These are phyloP conservation scores for Lodderomyces parapsilosis DNA, from an alignment of 1,139 yeast genomes.

Conservation along the genomic window DNA sequence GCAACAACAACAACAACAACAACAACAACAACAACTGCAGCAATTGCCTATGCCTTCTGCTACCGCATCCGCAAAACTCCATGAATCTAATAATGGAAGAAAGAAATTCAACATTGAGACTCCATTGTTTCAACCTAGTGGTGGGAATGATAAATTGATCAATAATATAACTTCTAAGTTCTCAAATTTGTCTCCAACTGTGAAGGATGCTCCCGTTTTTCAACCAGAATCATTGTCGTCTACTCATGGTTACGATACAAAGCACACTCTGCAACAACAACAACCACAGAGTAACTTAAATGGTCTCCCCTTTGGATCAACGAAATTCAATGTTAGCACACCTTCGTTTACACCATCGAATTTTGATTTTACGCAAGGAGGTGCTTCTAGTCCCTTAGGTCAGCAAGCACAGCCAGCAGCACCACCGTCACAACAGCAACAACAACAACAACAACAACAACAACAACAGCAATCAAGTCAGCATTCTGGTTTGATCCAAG, in stretches of 20 bases:
- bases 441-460: conserved; percentile 3
- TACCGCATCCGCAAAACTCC: conserved; percentile 4
- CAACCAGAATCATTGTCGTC: conserved; percentile 37
- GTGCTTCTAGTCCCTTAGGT: too few relatives aligned
- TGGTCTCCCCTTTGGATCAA: conserved; percentile 13
- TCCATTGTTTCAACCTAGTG: conserved; percentile 62
- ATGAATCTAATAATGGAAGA: conserved; percentile 16
- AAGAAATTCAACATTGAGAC: conserved; percentile 61
- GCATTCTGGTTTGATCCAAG: background rate
- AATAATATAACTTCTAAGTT: conserved; percentile 38
- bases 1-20: conserved; percentile 8
- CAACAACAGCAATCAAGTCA: conserved; percentile 6
- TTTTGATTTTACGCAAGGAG: conserved; percentile 10
- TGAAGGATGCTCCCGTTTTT: conserved; percentile 57
- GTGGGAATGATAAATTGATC: conserved; percentile 13
- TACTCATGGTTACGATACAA: background rate
- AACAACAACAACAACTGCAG: conserved; percentile 2
- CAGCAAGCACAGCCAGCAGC: conserved; percentile 4
- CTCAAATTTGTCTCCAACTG: conserved; percentile 50
- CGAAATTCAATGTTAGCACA: conserved; percentile 31
- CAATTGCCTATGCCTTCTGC: conserved; percentile 4
- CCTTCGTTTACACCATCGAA: conserved; percentile 35
- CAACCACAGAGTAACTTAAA: conserved; percentile 5
- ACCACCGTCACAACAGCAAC: conserved; percentile 5
- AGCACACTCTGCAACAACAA: background rate